Evolutionary conservation across 352 stramenopile genomes (phyloP).

Genomic region (Pythium dissimile): DNA sequence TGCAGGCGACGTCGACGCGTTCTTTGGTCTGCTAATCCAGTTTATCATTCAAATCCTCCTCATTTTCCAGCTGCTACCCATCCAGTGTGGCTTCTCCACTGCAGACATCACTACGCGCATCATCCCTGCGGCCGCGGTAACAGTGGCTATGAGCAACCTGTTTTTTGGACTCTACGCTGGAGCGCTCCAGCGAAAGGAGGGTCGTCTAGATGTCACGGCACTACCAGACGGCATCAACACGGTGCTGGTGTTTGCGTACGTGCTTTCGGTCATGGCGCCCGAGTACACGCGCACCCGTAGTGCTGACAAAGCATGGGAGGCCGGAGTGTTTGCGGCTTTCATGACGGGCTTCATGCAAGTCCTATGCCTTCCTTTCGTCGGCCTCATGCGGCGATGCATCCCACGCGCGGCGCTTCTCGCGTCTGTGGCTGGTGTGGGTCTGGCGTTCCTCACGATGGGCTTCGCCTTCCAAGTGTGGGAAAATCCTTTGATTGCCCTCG

Average conservation of each 20-base stretch:
- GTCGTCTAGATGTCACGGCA: slow-evolving; percentile 28
- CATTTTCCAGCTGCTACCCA: slow-evolving; percentile 28
- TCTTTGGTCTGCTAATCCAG: slow-evolving; percentile 37
- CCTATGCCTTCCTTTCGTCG: slow-evolving; percentile 25
- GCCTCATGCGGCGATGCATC: slow-evolving; percentile 26
- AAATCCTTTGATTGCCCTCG: slow-evolving; percentile 33
- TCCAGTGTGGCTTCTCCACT: slow-evolving; percentile 25
- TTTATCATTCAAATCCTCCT: slow-evolving; percentile 39
- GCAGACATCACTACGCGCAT: slow-evolving; percentile 20
- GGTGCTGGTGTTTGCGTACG: slow-evolving; percentile 41
- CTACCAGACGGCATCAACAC: slow-evolving; percentile 42
- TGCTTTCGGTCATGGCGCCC: slow-evolving; percentile 35
- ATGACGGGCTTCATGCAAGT: slow-evolving; percentile 36
- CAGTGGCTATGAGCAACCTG: slow-evolving; percentile 28
- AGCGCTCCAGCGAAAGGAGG: slow-evolving; percentile 22
- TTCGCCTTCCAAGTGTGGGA: slow-evolving; percentile 46
- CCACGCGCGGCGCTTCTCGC: slow-evolving; percentile 33
- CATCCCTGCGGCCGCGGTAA: slow-evolving; percentile 29
- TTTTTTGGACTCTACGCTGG: slow-evolving; percentile 27
- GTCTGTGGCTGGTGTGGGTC: slow-evolving; percentile 34
- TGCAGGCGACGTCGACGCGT: slow-evolving; percentile 34
- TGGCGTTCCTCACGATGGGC: slow-evolving; percentile 40
- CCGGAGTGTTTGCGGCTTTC: slow-evolving; percentile 30
- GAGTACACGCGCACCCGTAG: slow-evolving; percentile 31
- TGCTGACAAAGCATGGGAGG: slow-evolving; percentile 25